These are phyloP conservation scores for Gilbertella persicaria DNA, from an alignment of 371 early-diverging fungal genomes.

Conservation along the genomic window DNA sequence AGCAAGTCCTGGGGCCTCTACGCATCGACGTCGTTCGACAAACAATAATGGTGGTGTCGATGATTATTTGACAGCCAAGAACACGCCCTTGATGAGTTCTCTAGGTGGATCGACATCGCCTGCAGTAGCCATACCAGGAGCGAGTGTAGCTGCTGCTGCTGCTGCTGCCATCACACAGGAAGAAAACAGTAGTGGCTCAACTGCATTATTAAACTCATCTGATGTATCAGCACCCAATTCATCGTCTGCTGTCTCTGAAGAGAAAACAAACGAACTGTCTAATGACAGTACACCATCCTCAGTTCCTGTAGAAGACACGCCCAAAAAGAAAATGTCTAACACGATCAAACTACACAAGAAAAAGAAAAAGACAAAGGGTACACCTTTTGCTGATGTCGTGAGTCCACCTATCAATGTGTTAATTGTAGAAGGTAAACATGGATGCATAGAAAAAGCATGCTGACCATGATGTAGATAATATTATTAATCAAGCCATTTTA, in stretches of 20 bases:
- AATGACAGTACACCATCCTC: background rate
- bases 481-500: slow-evolving; percentile 69
- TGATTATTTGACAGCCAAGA: slow-evolving; percentile 17
- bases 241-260: background rate
- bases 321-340: slow-evolving; percentile 7
- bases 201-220: background rate
- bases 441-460: background rate
- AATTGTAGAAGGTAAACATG: slow-evolving; percentile 66
- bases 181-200: background rate
- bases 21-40: background rate
- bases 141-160: background rate
- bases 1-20: background rate
- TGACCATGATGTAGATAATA: slow-evolving; percentile 51
- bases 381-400: slow-evolving; percentile 21
- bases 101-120: background rate
- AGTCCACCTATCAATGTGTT: slow-evolving; percentile 69
- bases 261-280: background rate
- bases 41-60: background rate
- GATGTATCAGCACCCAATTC: background rate
- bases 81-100: background rate
- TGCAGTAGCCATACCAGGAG: slow-evolving; percentile 3
- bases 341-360: slow-evolving; percentile 19
- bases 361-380: slow-evolving; percentile 19
- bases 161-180: background rate
- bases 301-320: background rate